These are phyloP conservation scores for Mollisiaceae sp. DNA, from an alignment of 2,329 filamentous ascomycete species.

Conservation along the genomic window DNA sequence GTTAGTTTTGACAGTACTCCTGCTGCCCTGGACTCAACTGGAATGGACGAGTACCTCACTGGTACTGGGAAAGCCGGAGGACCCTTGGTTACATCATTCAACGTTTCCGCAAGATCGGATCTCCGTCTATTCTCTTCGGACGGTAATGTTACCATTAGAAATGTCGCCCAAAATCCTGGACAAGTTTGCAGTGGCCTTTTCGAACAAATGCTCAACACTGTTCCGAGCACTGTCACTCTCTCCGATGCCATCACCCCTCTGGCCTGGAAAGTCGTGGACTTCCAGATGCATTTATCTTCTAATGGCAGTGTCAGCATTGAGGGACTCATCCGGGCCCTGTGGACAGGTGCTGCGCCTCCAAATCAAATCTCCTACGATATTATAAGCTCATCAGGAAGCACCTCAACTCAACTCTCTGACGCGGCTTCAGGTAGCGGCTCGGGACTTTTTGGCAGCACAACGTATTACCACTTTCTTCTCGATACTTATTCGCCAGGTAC, in stretches of 20 bases:
- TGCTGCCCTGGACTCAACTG: constrained; percentile 57
- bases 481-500: constrained; percentile 21
- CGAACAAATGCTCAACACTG: constrained; percentile 22
- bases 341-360: constrained; percentile 11
- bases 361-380: not conserved
- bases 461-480: constrained; percentile 22
- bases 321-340: constrained; percentile 22
- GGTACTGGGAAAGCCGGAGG: constrained; percentile 50
- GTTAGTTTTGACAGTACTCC: constrained; percentile 50
- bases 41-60: constrained; percentile 57
- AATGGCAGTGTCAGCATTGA: constrained; percentile 16
- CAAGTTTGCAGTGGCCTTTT: constrained; percentile 25
- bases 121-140: constrained; percentile 27
- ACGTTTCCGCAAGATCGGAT: constrained; percentile 25
- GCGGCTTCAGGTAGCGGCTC: constrained; percentile 8
- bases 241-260: constrained; percentile 20
- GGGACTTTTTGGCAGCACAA: constrained; percentile 11
- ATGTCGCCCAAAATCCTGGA: constrained; percentile 19
- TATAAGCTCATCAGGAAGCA: not conserved
- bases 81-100: constrained; percentile 46
- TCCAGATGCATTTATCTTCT: constrained; percentile 13
- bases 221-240: constrained; percentile 20
- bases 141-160: constrained; percentile 24
- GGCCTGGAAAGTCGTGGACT: constrained; percentile 20
- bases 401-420: not conserved